Base-by-base conservation (phyloP, 2,329 filamentous ascomycete genomes). In the Ophiocordyceps camponoti-saundersi region DNA sequence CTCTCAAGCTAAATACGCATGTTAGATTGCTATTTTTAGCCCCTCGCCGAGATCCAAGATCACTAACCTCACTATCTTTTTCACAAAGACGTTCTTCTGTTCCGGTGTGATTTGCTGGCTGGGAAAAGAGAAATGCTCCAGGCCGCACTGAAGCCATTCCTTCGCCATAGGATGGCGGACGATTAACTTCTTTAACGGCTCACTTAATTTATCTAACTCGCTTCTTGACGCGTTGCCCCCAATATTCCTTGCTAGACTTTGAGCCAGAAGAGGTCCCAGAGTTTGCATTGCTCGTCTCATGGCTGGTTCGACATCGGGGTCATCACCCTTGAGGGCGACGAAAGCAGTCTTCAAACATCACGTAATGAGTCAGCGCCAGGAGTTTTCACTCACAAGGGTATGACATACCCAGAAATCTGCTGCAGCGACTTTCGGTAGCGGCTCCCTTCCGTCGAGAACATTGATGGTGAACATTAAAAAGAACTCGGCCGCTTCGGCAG, bases 391-490 rank as follows among this genome's bases (percentile, higher is more conserved):
- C 10, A 13, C 5, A 8, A 23, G 13, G 12, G 8, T 15, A 20
- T 21, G 13, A 57, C 70, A 53, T 63, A 82, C 79, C 84, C 86
- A 92, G 51, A 93, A 85, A 26, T 82, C 77, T 10, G 80, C 76
- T 1, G 85, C 76, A 3, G 82, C 76, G 29, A 74, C 74, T 62
- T 92, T 93, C 0, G 85, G 82, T 11, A 93, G 65, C 0, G 82
- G 79, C 49, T 92, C 85, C 29, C 72, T 77, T 13, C 80, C 81
- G 42, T 80, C 73, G 7, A 93, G 65, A 8, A 85, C 79, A 53
- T 77, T 73, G 13, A 92, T 65, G 0, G 79, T 75, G 55, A 90
- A 89, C 46, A 80, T 64, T 55, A 93, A 82, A 50, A 87, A 73
- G 53, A 72, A 77, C 49, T 82, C 77, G 1, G 82, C 68, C 12